A percentile compares a stretch with the other conserved stretches of the same genome.
phyloP scores from a whole-genome alignment of 306 rosid genomes.

The Malus domestica region ASM211411v1 NC_041797.1:12504501-12505000 shows the following conservation, averaged over 20 bases:
- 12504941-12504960: constrained; percentile 90
- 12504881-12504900: constrained; percentile 86
- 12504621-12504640: constrained; percentile 79
- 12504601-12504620: constrained; percentile 83
- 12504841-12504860: not conserved
- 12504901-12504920: constrained; percentile 61
- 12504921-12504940: constrained; percentile 48
- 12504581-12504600: constrained; percentile 47
- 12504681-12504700: constrained; percentile 75
- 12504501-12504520: not conserved
- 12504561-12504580: not conserved
- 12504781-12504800: constrained; percentile 61
- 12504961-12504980: constrained; percentile 73
- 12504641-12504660: constrained; percentile 97
- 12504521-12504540: not conserved
- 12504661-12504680: constrained; percentile 97
- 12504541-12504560: not conserved
- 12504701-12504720: constrained; percentile 41
- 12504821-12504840: constrained; percentile 13
- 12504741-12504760: constrained; percentile 75
- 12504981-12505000: constrained; percentile 73
- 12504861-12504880: constrained; percentile 15
- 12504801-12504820: constrained; percentile 19
- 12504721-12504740: constrained; percentile 46
- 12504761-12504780: constrained; percentile 70